A percentile compares a stretch with the other conserved stretches of the same genome.
Evolutionary conservation across 805 yeast species (phyloP).

Genomic region (Debaryomyces castellii): DNA sequence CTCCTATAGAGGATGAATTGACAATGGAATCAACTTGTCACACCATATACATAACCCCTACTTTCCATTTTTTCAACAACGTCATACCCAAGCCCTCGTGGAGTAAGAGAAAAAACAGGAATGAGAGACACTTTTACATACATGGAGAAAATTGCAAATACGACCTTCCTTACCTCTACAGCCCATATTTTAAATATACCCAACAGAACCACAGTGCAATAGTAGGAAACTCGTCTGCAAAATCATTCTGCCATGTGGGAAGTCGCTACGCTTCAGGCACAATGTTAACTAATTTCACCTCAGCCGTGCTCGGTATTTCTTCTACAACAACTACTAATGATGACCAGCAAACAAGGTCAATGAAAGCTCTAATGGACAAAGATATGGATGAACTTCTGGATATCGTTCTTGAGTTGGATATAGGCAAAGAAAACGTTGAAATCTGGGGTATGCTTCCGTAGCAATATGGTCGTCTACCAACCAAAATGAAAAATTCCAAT

Average conservation of each 20-base stretch:
- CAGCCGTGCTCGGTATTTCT: background rate
- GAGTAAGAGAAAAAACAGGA: background rate
- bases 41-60: background rate
- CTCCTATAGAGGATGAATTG: no score
- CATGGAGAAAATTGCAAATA: background rate
- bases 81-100: background rate
- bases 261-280: background rate
- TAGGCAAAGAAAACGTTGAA: background rate
- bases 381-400: background rate
- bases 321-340: background rate
- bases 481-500: conserved; percentile 5
- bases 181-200: background rate
- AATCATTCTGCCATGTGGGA: background rate
- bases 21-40: background rate
- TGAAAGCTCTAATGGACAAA: no score
- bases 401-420: background rate
- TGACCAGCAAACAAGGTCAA: background rate
- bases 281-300: background rate
- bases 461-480: background rate
- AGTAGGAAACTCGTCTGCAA: background rate
- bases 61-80: background rate
- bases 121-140: background rate
- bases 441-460: conserved; percentile 1
- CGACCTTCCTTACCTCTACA: background rate
- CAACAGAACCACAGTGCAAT: background rate